Conservation (phyloP, 495 filamentous ascomycete genomes). For the Penicillium riverlandense region DNA sequence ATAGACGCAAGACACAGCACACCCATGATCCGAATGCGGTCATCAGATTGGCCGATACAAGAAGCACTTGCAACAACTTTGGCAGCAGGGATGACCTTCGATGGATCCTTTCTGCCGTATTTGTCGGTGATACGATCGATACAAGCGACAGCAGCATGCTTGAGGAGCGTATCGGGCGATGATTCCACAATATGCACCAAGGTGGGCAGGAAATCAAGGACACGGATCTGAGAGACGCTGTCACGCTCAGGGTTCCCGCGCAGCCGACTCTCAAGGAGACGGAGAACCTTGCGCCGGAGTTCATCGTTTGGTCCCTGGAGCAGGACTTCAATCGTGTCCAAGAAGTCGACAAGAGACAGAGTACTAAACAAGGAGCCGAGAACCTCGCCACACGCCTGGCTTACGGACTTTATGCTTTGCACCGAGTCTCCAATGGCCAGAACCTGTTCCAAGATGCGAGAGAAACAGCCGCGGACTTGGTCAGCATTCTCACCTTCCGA, state of each 20-base stretch:
- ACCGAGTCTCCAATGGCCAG: constrained; percentile 53
- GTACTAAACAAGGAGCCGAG: constrained; percentile 69
- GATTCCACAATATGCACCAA: constrained; percentile 66
- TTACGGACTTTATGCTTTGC: constrained; percentile 52
- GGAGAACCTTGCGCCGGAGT: constrained; percentile 71
- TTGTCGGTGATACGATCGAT: constrained; percentile 86
- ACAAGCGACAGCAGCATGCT: constrained; percentile 74
- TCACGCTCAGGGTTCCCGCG: constrained; percentile 60
- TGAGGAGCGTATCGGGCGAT: constrained; percentile 62
- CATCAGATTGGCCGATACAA: constrained; percentile 67
- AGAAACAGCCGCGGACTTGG: constrained; percentile 60
- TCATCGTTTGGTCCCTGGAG: constrained; percentile 63
- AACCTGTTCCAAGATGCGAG: constrained; percentile 60
- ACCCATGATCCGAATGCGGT: constrained; percentile 67
- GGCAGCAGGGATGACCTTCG: constrained; percentile 56
- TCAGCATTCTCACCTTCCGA: constrained; percentile 41
- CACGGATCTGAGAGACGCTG: constrained; percentile 53
- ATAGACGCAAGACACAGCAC: constrained; percentile 84
- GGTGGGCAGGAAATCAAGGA: constrained; percentile 72
- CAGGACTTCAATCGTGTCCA: constrained; percentile 72
- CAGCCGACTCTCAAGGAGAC: constrained; percentile 67
- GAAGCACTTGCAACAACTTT: constrained; percentile 65
- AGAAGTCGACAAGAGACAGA: constrained; percentile 75
- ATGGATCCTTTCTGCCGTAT: constrained; percentile 80
- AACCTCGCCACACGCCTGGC: constrained; percentile 58